phyloP scores from a whole-genome alignment of 169 alveolate genomes.

The Hammondia hammondi region DNA sequence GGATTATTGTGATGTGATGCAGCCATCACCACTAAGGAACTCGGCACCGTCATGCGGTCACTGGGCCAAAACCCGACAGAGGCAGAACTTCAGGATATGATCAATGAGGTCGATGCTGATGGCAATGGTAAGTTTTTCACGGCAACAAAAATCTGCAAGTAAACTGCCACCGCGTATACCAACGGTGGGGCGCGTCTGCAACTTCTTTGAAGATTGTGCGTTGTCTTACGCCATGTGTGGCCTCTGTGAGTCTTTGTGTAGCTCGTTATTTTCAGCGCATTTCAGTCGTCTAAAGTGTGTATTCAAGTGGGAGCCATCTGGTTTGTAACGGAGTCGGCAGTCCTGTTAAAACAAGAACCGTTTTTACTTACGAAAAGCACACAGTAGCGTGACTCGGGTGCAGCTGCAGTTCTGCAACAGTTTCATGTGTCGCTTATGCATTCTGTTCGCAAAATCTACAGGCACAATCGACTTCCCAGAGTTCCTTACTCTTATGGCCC shows the following conservation, averaged over 20 bases:
- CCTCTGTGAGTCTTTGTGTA: too few species aligned
- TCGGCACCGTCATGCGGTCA: constrained; percentile 95
- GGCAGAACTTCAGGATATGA: constrained; percentile 95
- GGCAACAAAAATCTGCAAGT: neutral
- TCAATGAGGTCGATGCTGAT: constrained; percentile 94
- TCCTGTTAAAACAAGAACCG: too few species aligned
- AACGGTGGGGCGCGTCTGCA: too few species aligned
- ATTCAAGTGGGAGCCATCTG: too few species aligned
- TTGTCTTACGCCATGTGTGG: too few species aligned
- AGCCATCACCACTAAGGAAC: constrained; percentile 95
- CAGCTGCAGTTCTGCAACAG: neutral
- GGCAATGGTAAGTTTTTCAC: constrained; percentile 86
- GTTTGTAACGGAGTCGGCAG: too few species aligned
- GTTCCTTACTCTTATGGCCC: constrained; percentile 98
- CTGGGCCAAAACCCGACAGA: constrained; percentile 97
- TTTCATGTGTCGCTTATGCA: constrained; percentile 2
- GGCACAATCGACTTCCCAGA: constrained; percentile 99
- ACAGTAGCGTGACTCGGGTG: too few species aligned
- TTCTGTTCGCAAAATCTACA: neutral
- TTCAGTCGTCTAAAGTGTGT: too few species aligned
- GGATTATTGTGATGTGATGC: constrained; percentile 36
- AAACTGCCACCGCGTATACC: too few species aligned
- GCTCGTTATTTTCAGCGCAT: too few species aligned
- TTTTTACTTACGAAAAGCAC: too few species aligned
- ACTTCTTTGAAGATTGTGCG: too few species aligned